Evolutionary conservation across 1,284 basidiomycete species (phyloP).

Genomic region (Leccinum subspadiceum): DNA sequence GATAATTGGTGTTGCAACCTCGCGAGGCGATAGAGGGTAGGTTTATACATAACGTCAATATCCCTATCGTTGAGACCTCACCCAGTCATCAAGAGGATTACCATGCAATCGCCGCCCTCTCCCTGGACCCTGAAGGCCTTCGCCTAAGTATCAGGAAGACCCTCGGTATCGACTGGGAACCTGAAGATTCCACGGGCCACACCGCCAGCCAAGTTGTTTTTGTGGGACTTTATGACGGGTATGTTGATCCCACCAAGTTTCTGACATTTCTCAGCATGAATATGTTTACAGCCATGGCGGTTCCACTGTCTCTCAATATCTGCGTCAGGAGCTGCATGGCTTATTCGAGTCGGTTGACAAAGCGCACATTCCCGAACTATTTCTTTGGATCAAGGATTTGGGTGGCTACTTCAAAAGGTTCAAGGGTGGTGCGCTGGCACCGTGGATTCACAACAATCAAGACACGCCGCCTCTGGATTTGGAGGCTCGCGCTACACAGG

Average conservation of each 20-base stretch:
- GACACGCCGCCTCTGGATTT: slow-evolving; percentile 61
- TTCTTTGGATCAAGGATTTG: slow-evolving; percentile 70
- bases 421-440: slow-evolving; percentile 70
- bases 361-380: slow-evolving; percentile 69
- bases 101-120: slow-evolving; percentile 71
- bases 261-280: neutral
- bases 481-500: slow-evolving; percentile 79
- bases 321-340: slow-evolving; percentile 79
- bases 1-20: slow-evolving; percentile 72
- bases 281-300: slow-evolving; percentile 68
- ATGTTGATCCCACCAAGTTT: slow-evolving; percentile 22
- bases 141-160: slow-evolving; percentile 59
- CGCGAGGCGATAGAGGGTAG: slow-evolving; percentile 73
- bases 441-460: slow-evolving; percentile 56
- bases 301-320: slow-evolving; percentile 66
- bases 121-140: slow-evolving; percentile 73
- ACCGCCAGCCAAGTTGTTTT: slow-evolving; percentile 77
- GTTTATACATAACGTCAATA: slow-evolving; percentile 14
- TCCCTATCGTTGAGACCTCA: slow-evolving; percentile 15
- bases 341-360: slow-evolving; percentile 76
- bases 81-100: slow-evolving; percentile 82
- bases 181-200: slow-evolving; percentile 51
- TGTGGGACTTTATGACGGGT: slow-evolving; percentile 91
- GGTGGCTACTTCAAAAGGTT: slow-evolving; percentile 91
- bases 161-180: slow-evolving; percentile 71